Percentiles rank a stretch among this genome's conserved stretches.
Evolutionary conservation across 306 rosid genomes (phyloP).

Genomic region (Hylodesmum podocarpum): DNA sequence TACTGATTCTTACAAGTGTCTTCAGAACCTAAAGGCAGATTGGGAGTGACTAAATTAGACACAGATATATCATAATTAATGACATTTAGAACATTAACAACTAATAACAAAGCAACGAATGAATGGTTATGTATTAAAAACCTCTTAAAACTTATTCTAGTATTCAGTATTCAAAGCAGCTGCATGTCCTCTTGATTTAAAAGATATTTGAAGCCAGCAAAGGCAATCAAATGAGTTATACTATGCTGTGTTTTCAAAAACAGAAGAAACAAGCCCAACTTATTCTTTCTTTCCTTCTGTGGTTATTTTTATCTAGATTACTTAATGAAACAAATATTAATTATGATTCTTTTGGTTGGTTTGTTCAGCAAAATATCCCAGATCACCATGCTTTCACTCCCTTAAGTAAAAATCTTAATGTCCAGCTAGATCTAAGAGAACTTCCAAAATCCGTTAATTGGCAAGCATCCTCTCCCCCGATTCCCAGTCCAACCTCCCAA

Average conservation of each 20-base stretch:
- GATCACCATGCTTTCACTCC: slow-evolving; percentile 3
- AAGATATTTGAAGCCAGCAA: not conserved
- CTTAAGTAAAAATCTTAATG: not conserved
- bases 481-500: not conserved
- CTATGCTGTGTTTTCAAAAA: not conserved
- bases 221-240: not conserved
- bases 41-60: slow-evolving; percentile 33
- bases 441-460: slow-evolving; percentile 11
- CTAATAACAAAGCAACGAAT: not conserved
- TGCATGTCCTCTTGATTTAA: not conserved
- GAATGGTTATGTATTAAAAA: slow-evolving; percentile 6
- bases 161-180: not conserved
- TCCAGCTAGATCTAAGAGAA: slow-evolving; percentile 1
- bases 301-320: not conserved
- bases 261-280: not conserved
- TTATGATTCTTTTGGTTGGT: not conserved
- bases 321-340: not conserved
- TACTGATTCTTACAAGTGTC: slow-evolving; percentile 70
- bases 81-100: slow-evolving; percentile 14
- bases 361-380: not conserved
- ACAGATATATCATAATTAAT: slow-evolving; percentile 24
- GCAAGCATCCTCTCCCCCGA: slow-evolving; percentile 13
- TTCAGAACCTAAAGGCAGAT: slow-evolving; percentile 67
- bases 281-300: not conserved
- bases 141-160: not conserved